phyloP scores from a whole-genome alignment of 495 filamentous ascomycete genomes.

The Aspergillus sparsus region DNA sequence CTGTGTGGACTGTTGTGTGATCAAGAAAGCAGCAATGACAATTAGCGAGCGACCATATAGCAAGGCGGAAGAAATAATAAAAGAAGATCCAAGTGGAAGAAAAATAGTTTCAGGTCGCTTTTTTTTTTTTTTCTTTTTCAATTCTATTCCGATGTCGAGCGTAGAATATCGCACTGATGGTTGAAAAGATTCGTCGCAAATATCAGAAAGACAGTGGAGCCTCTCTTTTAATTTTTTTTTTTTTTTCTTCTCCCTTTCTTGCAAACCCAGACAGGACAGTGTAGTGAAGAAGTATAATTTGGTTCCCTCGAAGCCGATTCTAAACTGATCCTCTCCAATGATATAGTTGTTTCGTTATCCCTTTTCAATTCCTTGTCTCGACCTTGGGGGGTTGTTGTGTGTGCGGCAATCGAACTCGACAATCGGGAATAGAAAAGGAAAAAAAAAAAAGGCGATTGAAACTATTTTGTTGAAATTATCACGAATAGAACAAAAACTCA shows the following conservation, averaged over 20 bases:
- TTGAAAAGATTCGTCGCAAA: conserved; percentile 7
- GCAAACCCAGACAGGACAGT: neutral
- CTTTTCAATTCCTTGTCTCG: conserved; percentile 5
- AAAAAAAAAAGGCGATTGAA: conserved; percentile 9
- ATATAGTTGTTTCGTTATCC: neutral
- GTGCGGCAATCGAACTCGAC: conserved; percentile 14
- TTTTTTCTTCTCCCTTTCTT: neutral
- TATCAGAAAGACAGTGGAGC: neutral
- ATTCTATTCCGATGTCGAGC: conserved; percentile 14
- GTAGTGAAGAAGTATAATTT: neutral
- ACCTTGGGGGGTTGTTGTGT: neutral
- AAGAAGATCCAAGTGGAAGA: conserved; percentile 9
- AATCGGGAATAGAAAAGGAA: conserved; percentile 16
- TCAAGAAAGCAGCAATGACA: conserved; percentile 21
- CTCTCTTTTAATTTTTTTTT: neutral
- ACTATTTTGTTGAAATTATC: conserved; percentile 21
- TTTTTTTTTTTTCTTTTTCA: neutral
- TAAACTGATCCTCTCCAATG: neutral
- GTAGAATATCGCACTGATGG: neutral
- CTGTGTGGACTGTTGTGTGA: conserved; percentile 49
- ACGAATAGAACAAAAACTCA: conserved; percentile 36
- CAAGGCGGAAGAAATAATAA: conserved; percentile 21
- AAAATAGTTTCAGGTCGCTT: conserved; percentile 1
- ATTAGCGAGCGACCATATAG: conserved; percentile 20
- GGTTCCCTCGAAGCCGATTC: neutral